phyloP scores from a whole-genome alignment of 495 filamentous ascomycete genomes.

The Xylaria nigripes region DNA sequence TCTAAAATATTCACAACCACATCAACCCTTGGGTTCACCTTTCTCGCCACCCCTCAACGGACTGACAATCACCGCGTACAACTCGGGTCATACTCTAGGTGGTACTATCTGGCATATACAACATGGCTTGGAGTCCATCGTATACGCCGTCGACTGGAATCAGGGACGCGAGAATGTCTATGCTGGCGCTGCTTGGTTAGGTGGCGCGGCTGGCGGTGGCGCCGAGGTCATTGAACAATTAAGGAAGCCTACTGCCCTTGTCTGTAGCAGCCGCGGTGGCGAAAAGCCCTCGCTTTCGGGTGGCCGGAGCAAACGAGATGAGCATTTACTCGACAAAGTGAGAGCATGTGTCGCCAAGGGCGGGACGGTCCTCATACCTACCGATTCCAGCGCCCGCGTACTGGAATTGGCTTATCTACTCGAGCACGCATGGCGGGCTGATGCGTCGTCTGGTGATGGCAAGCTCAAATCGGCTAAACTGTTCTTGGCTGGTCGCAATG shows the following conservation, averaged over 20 bases:
- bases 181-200: conserved; percentile 87
- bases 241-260: conserved; percentile 82
- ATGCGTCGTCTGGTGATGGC: conserved; percentile 49
- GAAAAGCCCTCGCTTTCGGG: conserved; percentile 62
- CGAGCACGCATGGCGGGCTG: conserved; percentile 78
- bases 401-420: conserved; percentile 88
- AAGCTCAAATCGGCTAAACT: conserved; percentile 61
- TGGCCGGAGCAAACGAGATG: conserved; percentile 72
- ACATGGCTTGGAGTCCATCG: conserved; percentile 91
- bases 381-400: conserved; percentile 87
- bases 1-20: conserved; percentile 93
- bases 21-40: conserved; percentile 74
- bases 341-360: conserved; percentile 66
- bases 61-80: conserved; percentile 94
- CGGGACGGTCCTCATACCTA: conserved; percentile 90
- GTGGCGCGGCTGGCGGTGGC: conserved; percentile 66
- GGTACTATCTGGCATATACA: conserved; percentile 99
- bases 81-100: conserved; percentile 89
- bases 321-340: conserved; percentile 74
- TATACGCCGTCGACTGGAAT: conserved; percentile 98
- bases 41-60: conserved; percentile 83
- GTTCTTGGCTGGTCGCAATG: conserved; percentile 75
- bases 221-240: conserved; percentile 88
- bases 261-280: conserved; percentile 80
- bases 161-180: conserved; percentile 89